Base-by-base conservation (phyloP, 2,329 filamentous ascomycete species). In the Fusarium foetens region DNA sequence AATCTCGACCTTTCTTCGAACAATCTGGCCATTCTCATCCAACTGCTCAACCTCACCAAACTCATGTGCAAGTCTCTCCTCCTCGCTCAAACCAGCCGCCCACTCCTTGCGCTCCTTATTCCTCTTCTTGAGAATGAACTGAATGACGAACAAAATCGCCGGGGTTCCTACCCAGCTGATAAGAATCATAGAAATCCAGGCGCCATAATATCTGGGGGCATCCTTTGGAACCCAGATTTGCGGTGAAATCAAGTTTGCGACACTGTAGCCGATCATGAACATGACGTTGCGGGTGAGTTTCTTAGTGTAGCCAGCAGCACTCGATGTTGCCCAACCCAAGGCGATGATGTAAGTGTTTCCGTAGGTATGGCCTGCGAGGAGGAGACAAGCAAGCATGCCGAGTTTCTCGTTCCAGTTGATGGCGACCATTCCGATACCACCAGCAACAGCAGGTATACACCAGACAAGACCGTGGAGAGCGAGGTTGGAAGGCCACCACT, bases 241-340 rank as follows among this genome's bases (percentile, higher is more conserved):
- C 3, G 81, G 81, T 3, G 79, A 80, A 4, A 82, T 75, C 11
- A 83, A 78, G 35, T 81, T 82, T 7, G 77, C 76, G 2, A 81
- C 63, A 14, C 79, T 78, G 14, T 80, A 81, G 1, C 81, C 83
- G 1, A 82, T 65, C 75, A 83, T 81, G 53, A 82, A 83, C 74
- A 83, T 77, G 17, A 79, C 82, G 16, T 82, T 83, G 2, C 82
- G 78, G 6, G 82, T 84, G 5, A 83, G 80, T 67, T 84, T 84
- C 72, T 85, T 85, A 6, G 63, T 66, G 9, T 66, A 66, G 6
- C 63, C 63, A 9, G 63, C 63, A 11, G 63, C 63, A 27, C 62
- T 66, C 3, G 63, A 66, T 19, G 63, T 66, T 17, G 63, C 63
- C 63, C 63, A 66, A 2, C 63, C 63, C 25, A 66, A 5, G 5